Evolutionary conservation across 768 basidiomycete genomes (phyloP).

Genomic region (Candolleomyces efflorescens): DNA sequence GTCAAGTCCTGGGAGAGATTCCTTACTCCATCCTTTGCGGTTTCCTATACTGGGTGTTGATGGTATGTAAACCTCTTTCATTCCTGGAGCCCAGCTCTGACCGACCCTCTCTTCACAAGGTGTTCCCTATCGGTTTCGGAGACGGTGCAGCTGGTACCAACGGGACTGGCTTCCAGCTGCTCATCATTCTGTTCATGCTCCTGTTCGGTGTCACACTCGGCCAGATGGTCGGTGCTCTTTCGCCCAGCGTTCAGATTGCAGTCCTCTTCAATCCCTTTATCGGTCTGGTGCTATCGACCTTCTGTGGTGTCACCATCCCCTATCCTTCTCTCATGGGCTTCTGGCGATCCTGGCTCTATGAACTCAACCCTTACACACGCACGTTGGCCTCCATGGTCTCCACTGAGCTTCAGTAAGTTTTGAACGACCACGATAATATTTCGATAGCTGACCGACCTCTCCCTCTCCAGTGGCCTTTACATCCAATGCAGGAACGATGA

Average conservation of each 20-base stretch:
- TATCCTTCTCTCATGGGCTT: conserved; percentile 58
- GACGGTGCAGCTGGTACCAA: conserved; percentile 53
- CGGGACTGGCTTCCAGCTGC: conserved; percentile 69
- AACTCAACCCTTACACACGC: conserved; percentile 67
- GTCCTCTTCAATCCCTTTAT: conserved; percentile 80
- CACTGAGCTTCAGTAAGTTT: conserved; percentile 62
- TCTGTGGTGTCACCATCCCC: conserved; percentile 81
- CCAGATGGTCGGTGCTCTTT: conserved; percentile 69
- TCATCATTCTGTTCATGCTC: conserved; percentile 69
- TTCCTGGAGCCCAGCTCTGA: background rate
- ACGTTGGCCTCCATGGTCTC: conserved; percentile 68
- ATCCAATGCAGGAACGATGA: conserved; percentile 67
- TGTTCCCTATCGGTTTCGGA: conserved; percentile 56
- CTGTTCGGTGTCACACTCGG: conserved; percentile 63
- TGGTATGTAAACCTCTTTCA: conserved; percentile 36
- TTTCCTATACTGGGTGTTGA: conserved; percentile 69
- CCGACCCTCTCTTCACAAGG: conserved; percentile 16
- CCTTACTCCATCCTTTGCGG: conserved; percentile 72
- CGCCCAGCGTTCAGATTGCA: conserved; percentile 71
- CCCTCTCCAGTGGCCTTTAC: conserved; percentile 43
- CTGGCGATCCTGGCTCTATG: conserved; percentile 79
- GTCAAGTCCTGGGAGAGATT: conserved; percentile 77
- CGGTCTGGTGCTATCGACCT: conserved; percentile 56
- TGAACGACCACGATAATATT: too few species aligned
- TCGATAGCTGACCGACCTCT: background rate